A percentile compares a stretch with the other conserved stretches of the same genome.
phyloP scores from a whole-genome alignment of 1,139 yeast genomes.

The Protomyces inundatus region DNA sequence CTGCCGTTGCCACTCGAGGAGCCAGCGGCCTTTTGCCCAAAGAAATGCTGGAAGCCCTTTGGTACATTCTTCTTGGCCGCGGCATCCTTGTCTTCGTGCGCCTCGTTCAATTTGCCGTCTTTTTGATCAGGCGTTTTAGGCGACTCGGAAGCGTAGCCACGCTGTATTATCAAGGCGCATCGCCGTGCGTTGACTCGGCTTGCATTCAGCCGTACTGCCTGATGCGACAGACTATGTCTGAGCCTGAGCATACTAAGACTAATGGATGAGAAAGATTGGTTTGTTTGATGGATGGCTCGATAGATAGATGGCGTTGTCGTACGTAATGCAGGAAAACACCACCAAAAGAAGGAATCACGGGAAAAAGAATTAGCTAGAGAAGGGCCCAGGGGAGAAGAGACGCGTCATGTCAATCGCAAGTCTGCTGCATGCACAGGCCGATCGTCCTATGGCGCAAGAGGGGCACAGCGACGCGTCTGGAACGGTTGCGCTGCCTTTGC shows the following conservation, averaged over 20 bases:
- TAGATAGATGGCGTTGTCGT: no score
- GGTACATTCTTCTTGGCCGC: slow-evolving; percentile 15
- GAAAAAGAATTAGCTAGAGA: no score
- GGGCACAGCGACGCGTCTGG: no score
- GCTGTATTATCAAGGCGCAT: neutral
- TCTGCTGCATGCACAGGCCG: no score
- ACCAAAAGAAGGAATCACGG: no score
- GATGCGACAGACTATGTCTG: slow-evolving; percentile 14
- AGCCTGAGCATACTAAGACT: neutral
- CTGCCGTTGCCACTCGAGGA: neutral
- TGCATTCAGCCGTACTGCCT: neutral
- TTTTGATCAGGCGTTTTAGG: slow-evolving; percentile 23
- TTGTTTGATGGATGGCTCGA: neutral
- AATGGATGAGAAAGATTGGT: neutral
- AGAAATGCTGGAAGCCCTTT: slow-evolving; percentile 27
- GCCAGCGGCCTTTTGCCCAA: slow-evolving; percentile 19
- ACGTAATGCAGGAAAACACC: no score
- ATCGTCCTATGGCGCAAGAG: no score
- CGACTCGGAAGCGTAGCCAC: slow-evolving; percentile 22
- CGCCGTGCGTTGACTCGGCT: neutral
- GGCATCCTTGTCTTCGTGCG: slow-evolving; percentile 1
- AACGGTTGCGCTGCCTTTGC: no score
- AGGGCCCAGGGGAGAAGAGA: no score
- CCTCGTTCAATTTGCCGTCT: slow-evolving; percentile 13
- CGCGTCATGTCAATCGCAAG: no score